Base-by-base conservation (phyloP, 371 early-diverging fungal genomes). In the Mucor piriformis region DNA sequence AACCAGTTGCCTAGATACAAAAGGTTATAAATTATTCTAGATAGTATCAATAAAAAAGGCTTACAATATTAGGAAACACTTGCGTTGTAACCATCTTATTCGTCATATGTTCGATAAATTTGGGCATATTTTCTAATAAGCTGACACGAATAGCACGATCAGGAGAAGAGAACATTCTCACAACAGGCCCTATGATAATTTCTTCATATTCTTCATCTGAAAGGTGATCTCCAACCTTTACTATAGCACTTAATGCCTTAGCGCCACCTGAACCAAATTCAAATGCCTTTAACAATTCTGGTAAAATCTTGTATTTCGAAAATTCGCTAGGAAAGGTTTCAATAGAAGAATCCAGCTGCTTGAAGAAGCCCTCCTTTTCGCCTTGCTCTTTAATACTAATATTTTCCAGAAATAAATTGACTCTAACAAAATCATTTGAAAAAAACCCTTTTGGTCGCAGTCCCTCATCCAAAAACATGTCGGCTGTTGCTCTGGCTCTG, bases 251-350 rank as follows among this genome's bases (percentile, higher is more conserved):
- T 16, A 97, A 75, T 1, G 92, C 94, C 55, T 90, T 92, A 20
- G 94, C 87, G 7, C 93, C 95, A 5, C 89, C 91, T 8, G 92
- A 90, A n/a, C 96, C 98, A 76, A 88, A 96, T 61, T 95, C 97
- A 53, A 96, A 82, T 2, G 95, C 87, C 29, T 93, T 90, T 32
- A 93, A 75, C 23, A 98, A 81, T 67, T 95, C 95, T 0, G 97
- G 97, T 60, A 94, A 68, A 35, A 94, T 79, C 73, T 96, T 97
- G 82, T 91, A 85, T 55, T 88, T 89, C 57, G 88, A 83, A 70
- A 93, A 96, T 27, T 88, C 85, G n/a, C 70, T 63, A 13, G 96
- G 97, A 59, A 92, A 93, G 8, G 79, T 76, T 20, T 88, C 88
- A 18, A 95, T 78, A 5, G 66, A 63, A 3, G 51, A 57, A 55